phyloP scores from a whole-genome alignment of 148 eudicot species.

The Cornus florida region DNA sequence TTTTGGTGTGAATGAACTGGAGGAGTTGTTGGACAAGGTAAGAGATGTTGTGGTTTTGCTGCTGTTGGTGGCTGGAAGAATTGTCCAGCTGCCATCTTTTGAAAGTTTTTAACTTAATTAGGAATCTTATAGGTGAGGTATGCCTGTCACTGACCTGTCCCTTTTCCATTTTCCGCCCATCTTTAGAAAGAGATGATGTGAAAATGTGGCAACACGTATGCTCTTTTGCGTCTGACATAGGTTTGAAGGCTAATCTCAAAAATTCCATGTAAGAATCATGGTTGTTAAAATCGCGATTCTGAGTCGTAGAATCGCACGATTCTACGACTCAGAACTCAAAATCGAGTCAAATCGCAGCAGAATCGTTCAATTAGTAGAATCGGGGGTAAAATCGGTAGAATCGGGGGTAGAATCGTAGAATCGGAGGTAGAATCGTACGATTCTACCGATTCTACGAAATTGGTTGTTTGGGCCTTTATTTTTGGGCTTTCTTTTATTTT shows the following conservation, averaged over 20 bases:
- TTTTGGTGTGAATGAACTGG: slow-evolving; percentile 68
- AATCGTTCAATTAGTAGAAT: no score
- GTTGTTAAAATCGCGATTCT: no score
- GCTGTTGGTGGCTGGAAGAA: slow-evolving; percentile 47
- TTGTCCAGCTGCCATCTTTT: background rate
- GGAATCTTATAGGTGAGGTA: slow-evolving; percentile 4
- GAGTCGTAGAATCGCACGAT: no score
- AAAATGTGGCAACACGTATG: background rate
- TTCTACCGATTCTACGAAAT: no score
- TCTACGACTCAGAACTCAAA: no score
- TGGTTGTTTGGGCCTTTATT: no score
- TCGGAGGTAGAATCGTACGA: no score
- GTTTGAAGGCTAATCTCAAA: background rate
- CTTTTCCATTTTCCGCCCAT: background rate
- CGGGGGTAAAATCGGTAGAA: no score
- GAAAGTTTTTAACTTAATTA: slow-evolving; percentile 9
- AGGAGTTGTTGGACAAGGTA: slow-evolving; percentile 71
- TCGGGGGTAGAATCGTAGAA: no score
- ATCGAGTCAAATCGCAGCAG: no score
- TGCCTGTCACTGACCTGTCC: slow-evolving; percentile 7
- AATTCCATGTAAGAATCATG: background rate
- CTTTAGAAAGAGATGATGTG: background rate
- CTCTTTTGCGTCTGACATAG: background rate
- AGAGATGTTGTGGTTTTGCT: slow-evolving; percentile 67
- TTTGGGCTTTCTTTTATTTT: no score